Evolutionary conservation across 768 basidiomycete genomes (phyloP).

Genomic region (Xerocomus potaroensis): DNA sequence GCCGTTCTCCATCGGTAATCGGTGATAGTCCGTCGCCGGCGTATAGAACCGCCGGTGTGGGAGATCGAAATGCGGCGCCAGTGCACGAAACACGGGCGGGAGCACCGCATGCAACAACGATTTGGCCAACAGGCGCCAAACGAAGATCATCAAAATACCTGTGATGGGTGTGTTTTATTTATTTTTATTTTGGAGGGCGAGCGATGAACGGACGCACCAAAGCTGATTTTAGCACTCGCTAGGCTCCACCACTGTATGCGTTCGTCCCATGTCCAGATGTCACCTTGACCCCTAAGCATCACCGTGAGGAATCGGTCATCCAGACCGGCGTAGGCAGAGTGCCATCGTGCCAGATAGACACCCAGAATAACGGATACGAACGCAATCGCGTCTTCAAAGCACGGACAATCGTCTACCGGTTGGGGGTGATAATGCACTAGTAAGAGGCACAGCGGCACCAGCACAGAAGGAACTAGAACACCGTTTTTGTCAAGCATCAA

Average conservation of each 20-base stretch:
- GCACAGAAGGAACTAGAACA: conserved; percentile 49
- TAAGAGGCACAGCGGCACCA: conserved; percentile 61
- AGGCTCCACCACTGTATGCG: conserved; percentile 34
- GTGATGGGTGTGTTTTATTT: no score
- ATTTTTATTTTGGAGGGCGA: no score
- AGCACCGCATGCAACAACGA: conserved; percentile 65
- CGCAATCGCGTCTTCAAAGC: conserved; percentile 96
- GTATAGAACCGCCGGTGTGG: conserved; percentile 88
- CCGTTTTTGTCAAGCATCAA: conserved; percentile 9
- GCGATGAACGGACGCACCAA: conserved; percentile 32
- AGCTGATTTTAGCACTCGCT: conserved; percentile 36
- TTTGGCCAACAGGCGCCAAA: conserved; percentile 88
- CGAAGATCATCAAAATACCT: conserved; percentile 78
- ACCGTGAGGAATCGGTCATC: conserved; percentile 31
- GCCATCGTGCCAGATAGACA: conserved; percentile 66
- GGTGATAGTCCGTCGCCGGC: conserved; percentile 83
- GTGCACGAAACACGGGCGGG: conserved; percentile 78
- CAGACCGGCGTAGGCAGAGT: conserved; percentile 39
- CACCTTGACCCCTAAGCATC: conserved; percentile 59
- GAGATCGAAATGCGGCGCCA: conserved; percentile 62
- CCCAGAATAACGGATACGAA: conserved; percentile 84
- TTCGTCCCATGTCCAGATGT: conserved; percentile 32
- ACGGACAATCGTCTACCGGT: conserved; percentile 95
- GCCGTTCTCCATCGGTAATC: conserved; percentile 53
- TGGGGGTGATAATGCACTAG: conserved; percentile 89